Evolutionary conservation across 2,329 filamentous ascomycete species (phyloP).

Genomic region (Aureobasidium sp.): DNA sequence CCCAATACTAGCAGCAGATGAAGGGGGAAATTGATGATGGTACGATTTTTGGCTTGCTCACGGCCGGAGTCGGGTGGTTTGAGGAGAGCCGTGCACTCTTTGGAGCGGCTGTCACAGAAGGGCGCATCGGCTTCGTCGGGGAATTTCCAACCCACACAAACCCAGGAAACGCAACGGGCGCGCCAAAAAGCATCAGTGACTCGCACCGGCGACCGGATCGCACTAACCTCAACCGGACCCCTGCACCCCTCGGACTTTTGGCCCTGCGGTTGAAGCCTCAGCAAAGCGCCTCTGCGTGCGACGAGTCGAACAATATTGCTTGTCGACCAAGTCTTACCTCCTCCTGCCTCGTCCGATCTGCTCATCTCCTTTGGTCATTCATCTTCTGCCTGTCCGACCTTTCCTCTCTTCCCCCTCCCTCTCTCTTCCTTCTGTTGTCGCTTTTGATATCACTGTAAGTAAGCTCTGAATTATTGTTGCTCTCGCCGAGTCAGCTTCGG

Average conservation of each 20-base stretch:
- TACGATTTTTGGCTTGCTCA: conserved; percentile 5
- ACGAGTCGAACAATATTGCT: conserved; percentile 13
- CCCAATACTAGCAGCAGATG: conserved; percentile 2
- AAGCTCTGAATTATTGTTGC: conserved; percentile 2
- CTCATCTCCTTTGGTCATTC: conserved; percentile 10
- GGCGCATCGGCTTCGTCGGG: conserved; percentile 7
- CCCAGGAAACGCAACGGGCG: conserved; percentile 6
- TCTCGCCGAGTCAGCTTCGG: conserved; percentile 9
- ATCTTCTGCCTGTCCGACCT: conserved; percentile 17
- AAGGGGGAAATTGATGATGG: conserved; percentile 15
- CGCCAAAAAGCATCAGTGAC: neutral
- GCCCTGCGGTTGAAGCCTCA: conserved; percentile 17
- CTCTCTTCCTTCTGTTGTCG: conserved; percentile 7
- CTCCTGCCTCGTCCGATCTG: neutral
- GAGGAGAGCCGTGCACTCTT: conserved; percentile 15
- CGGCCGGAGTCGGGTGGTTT: conserved; percentile 10
- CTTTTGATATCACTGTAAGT: conserved; percentile 14
- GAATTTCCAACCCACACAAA: conserved; percentile 12
- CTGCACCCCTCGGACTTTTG: conserved; percentile 15
- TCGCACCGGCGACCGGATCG: neutral
- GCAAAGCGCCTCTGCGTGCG: conserved; percentile 12
- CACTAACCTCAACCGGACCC: conserved; percentile 14
- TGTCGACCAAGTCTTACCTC: neutral
- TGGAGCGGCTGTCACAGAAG: conserved; percentile 3
- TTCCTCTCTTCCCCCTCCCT: conserved; percentile 2